These are phyloP conservation scores for Globisporangium cystogenes DNA, from an alignment of 352 stramenopile genomes.

Conservation along the genomic window DNA sequence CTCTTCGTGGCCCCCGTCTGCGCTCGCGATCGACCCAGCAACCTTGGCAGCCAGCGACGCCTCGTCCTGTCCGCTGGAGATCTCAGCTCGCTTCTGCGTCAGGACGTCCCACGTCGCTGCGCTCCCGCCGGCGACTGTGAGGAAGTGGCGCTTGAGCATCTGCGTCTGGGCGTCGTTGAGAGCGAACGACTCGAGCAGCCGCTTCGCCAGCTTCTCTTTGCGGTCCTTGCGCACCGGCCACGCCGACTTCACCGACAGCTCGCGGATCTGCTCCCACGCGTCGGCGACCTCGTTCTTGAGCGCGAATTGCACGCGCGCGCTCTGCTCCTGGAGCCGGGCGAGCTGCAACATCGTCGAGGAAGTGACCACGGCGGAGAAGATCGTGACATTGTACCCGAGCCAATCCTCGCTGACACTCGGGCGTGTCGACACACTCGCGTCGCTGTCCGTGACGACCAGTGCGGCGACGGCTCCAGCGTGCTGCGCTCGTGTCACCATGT, in stretches of 20 bases:
- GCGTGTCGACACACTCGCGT: conserved; percentile 20
- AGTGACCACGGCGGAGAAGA: conserved; percentile 36
- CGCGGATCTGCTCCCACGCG: conserved; percentile 38
- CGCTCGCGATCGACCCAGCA: conserved; percentile 9
- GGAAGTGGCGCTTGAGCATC: conserved; percentile 37
- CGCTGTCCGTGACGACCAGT: conserved; percentile 23
- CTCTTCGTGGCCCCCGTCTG: conserved; percentile 15
- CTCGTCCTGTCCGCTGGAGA: not conserved
- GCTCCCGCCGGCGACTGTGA: conserved; percentile 29
- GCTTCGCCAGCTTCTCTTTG: conserved; percentile 24
- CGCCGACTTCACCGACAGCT: conserved; percentile 21
- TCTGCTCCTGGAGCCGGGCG: conserved; percentile 9
- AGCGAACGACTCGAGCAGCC: conserved; percentile 11
- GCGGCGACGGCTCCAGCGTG: conserved; percentile 31
- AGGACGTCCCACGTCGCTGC: conserved; percentile 30
- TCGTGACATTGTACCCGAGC: conserved; percentile 69
- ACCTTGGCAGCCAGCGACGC: not conserved
- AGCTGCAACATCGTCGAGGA: conserved; percentile 23
- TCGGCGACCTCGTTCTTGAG: conserved; percentile 38
- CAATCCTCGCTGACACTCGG: conserved; percentile 40
- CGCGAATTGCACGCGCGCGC: conserved; percentile 22
- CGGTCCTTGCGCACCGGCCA: conserved; percentile 47
- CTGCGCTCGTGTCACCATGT: conserved; percentile 39
- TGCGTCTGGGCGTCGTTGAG: conserved; percentile 20
- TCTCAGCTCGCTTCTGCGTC: conserved; percentile 1